Percentiles rank a stretch among this genome's conserved stretches.
Conservation (phyloP, 352 stramenopile species). For the Phytophthora vignae region DNA sequence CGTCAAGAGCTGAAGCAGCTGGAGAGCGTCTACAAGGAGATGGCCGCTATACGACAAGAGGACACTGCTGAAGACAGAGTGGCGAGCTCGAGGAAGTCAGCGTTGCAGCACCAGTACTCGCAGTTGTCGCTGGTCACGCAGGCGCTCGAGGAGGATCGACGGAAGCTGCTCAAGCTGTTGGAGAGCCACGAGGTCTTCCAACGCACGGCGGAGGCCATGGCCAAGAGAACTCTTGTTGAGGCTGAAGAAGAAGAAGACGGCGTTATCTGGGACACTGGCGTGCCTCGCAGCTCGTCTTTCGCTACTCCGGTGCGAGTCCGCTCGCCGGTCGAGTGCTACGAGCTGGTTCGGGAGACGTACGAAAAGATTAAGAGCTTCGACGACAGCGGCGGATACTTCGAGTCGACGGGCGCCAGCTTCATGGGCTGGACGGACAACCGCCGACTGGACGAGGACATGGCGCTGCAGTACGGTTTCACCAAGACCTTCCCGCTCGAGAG, state of each 20-base stretch:
- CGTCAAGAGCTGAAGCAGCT: conserved; percentile 60
- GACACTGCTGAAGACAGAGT: background rate
- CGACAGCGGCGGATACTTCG: conserved; percentile 31
- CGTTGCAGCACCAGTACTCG: conserved; percentile 39
- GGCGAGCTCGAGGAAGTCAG: background rate
- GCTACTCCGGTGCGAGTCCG: conserved; percentile 26
- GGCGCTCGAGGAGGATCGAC: conserved; percentile 51
- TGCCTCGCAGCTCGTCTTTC: conserved; percentile 51
- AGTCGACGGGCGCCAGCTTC: conserved; percentile 45
- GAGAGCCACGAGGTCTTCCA: conserved; percentile 47
- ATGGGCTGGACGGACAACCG: conserved; percentile 64
- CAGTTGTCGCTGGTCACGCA: conserved; percentile 48
- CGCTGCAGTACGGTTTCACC: conserved; percentile 56
- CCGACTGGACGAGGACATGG: conserved; percentile 40
- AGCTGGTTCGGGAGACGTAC: conserved; percentile 67
- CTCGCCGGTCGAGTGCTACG: conserved; percentile 45
- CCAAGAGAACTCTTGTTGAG: conserved; percentile 2
- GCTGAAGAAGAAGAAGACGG: background rate
- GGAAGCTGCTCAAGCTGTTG: conserved; percentile 40
- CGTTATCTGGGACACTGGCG: conserved; percentile 33
- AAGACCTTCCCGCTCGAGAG: conserved; percentile 50
- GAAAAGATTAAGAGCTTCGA: conserved; percentile 59
- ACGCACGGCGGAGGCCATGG: conserved; percentile 38
- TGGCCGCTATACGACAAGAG: conserved; percentile 29
- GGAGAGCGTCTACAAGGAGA: conserved; percentile 51